Percentiles rank a stretch among this genome's conserved stretches.
Conservation (phyloP, 352 stramenopile genomes). For the Aphanomyces cochlioides region DNA sequence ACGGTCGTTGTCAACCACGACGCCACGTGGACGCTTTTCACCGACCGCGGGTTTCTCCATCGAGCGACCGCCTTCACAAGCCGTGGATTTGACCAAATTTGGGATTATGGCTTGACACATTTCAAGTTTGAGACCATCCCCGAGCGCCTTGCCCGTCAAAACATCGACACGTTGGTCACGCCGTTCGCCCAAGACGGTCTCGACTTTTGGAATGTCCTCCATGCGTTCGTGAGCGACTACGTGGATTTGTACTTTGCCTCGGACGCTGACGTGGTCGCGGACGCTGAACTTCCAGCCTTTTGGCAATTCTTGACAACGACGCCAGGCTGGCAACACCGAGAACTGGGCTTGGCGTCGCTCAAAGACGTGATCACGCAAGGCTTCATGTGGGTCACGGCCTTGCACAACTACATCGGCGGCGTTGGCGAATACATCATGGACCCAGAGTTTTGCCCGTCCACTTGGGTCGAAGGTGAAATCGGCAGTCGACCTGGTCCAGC, state of each 20-base stretch:
- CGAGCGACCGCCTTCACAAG: conserved; percentile 16
- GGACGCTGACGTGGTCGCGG: not conserved
- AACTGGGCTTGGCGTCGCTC: conserved; percentile 1
- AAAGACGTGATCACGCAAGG: conserved; percentile 24
- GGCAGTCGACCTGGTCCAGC: conserved; percentile 8
- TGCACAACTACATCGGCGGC: conserved; percentile 26
- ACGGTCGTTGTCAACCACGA: conserved; percentile 24
- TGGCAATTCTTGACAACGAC: conserved; percentile 9
- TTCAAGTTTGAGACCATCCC: conserved; percentile 26
- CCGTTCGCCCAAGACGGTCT: conserved; percentile 27
- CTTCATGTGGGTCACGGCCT: conserved; percentile 21
- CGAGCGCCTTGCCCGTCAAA: conserved; percentile 7
- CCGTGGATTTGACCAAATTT: conserved; percentile 21
- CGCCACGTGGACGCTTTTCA: conserved; percentile 19
- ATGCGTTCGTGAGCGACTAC: conserved; percentile 22
- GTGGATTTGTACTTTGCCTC: conserved; percentile 24
- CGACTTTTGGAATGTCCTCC: conserved; percentile 24
- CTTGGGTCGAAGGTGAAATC: conserved; percentile 29
- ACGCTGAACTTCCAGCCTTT: conserved; percentile 8
- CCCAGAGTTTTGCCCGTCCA: conserved; percentile 18
- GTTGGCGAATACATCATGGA: conserved; percentile 23
- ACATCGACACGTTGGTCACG: conserved; percentile 18
- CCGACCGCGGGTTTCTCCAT: conserved; percentile 26
- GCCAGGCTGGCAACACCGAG: not conserved
- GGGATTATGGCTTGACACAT: conserved; percentile 23